These are phyloP conservation scores for Annulohypoxylon moriforme DNA, from an alignment of 495 filamentous ascomycete species.

Conservation along the genomic window DNA sequence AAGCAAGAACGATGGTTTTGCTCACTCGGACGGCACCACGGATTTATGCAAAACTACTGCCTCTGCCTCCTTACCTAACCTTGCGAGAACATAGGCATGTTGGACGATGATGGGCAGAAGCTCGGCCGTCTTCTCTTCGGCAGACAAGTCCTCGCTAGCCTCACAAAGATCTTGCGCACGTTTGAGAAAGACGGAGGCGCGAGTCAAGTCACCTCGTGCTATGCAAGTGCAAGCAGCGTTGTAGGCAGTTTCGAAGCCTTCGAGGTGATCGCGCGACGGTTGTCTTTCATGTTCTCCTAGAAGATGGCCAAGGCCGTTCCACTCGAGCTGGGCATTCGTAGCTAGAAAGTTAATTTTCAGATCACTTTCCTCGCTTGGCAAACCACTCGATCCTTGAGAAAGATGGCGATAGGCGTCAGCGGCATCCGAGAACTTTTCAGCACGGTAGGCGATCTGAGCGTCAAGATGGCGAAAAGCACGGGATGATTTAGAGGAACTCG, in stretches of 20 bases:
- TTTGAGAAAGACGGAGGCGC: conserved; percentile 82
- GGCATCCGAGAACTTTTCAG: conserved; percentile 81
- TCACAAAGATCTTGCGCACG: conserved; percentile 89
- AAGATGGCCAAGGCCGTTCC: conserved; percentile 68
- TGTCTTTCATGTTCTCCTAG: conserved; percentile 59
- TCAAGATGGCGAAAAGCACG: conserved; percentile 84
- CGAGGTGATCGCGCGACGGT: conserved; percentile 78
- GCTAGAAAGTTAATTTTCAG: conserved; percentile 86
- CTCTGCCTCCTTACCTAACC: conserved; percentile 77
- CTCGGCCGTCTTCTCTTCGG: conserved; percentile 86
- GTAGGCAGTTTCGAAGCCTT: conserved; percentile 92
- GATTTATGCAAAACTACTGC: conserved; percentile 73
- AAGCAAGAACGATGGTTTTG: background rate
- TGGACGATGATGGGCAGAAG: conserved; percentile 87
- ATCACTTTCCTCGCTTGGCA: conserved; percentile 82
- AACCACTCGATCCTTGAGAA: conserved; percentile 55
- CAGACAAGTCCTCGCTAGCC: conserved; percentile 80
- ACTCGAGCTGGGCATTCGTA: conserved; percentile 85
- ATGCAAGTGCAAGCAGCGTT: conserved; percentile 91
- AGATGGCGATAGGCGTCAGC: conserved; percentile 76
- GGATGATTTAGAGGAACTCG: conserved; percentile 37
- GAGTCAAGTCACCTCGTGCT: conserved; percentile 77
- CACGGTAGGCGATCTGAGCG: conserved; percentile 88
- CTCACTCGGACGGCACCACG: conserved; percentile 61
- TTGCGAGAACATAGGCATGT: conserved; percentile 81